Evolutionary conservation across 805 yeast genomes (phyloP).

Genomic region (Barnettozyma vustinii): DNA sequence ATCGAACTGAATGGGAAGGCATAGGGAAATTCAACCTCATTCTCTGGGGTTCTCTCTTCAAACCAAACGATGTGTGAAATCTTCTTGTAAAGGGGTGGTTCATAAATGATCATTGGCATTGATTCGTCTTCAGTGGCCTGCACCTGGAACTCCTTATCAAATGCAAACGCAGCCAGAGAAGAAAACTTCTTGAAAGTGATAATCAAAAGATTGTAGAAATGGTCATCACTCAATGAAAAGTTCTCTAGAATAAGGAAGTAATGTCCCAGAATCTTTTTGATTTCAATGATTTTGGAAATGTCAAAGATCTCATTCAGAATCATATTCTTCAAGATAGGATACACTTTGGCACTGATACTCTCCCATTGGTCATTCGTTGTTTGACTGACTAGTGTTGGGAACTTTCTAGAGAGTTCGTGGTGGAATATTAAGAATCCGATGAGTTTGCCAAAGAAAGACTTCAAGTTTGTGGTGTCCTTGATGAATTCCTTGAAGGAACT

Average conservation of each 20-base stretch:
- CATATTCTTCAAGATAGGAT: slow-evolving; percentile 50
- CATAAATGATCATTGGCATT: slow-evolving; percentile 75
- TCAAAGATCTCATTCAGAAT: slow-evolving; percentile 37
- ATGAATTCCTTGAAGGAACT: slow-evolving; percentile 24
- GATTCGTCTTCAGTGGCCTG: slow-evolving; percentile 76
- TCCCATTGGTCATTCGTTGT: slow-evolving; percentile 70
- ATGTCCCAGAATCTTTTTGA: slow-evolving; percentile 49
- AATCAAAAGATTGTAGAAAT: slow-evolving; percentile 58
- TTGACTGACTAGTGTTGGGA: slow-evolving; percentile 53
- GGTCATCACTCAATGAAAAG: slow-evolving; percentile 52
- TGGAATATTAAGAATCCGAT: slow-evolving; percentile 78
- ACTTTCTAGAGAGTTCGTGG: slow-evolving; percentile 56
- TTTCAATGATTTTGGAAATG: slow-evolving; percentile 40
- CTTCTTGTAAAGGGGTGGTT: slow-evolving; percentile 52
- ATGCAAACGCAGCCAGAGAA: slow-evolving; percentile 46
- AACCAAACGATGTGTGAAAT: slow-evolving; percentile 69
- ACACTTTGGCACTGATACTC: slow-evolving; percentile 51
- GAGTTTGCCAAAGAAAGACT: slow-evolving; percentile 52
- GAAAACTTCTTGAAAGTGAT: slow-evolving; percentile 56
- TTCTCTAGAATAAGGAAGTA: slow-evolving; percentile 75
- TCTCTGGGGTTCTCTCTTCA: slow-evolving; percentile 42
- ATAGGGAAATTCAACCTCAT: slow-evolving; percentile 39
- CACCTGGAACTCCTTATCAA: slow-evolving; percentile 54
- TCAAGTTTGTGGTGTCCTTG: slow-evolving; percentile 40
- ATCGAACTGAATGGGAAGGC: slow-evolving; percentile 84